phyloP scores from a whole-genome alignment of 1,284 basidiomycete species.

The Coniferiporia weirii region DNA sequence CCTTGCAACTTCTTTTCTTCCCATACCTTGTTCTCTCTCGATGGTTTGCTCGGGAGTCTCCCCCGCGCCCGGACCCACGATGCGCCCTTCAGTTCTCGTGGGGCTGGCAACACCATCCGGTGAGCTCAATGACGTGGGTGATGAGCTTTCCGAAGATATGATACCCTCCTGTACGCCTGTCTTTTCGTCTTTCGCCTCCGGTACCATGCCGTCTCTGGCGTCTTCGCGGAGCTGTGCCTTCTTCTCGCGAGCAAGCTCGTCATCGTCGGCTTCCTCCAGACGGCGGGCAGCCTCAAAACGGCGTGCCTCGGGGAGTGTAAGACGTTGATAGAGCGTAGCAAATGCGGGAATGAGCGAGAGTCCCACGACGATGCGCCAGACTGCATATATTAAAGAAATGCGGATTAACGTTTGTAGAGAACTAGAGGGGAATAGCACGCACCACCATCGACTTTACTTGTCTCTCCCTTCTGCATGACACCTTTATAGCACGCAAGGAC shows the following conservation, averaged over 20 bases:
- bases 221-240: constrained; percentile 34
- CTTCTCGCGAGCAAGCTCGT: constrained; percentile 30
- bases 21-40: constrained; percentile 21
- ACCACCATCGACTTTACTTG: constrained; percentile 57
- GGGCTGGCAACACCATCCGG: not conserved
- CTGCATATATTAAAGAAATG: constrained; percentile 21
- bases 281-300: constrained; percentile 46
- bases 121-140: not conserved
- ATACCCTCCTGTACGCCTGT: not conserved
- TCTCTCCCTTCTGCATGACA: constrained; percentile 51
- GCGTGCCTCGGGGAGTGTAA: constrained; percentile 67
- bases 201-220: constrained; percentile 19
- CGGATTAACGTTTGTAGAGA: not conserved
- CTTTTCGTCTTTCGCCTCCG: constrained; percentile 11
- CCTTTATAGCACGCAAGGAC: constrained; percentile 65
- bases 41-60: constrained; percentile 4
- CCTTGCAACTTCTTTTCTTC: constrained; percentile 18
- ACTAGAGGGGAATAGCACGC: constrained; percentile 32
- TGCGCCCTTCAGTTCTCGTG: not conserved
- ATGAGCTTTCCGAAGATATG: not conserved
- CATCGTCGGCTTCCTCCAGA: constrained; percentile 26
- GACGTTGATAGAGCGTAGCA: constrained; percentile 63
- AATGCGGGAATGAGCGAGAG: constrained; percentile 54
- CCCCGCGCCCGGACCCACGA: not conserved
- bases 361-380: constrained; percentile 48